Base-by-base conservation (phyloP, 2,329 filamentous ascomycete species). In the Gliomastix tumulicola region DNA sequence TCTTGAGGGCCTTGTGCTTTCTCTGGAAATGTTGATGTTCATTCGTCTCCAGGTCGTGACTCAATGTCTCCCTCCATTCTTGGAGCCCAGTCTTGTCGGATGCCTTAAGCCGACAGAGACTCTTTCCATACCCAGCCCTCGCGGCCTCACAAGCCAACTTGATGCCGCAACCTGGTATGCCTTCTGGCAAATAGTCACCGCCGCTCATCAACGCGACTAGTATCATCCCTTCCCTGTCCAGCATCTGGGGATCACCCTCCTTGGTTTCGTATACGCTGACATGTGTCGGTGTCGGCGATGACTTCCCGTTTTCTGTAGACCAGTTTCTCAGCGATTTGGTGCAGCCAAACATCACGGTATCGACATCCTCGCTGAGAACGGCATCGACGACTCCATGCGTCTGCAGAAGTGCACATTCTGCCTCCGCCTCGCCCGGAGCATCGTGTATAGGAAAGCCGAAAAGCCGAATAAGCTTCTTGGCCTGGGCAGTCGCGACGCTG, bases 311-410 rank as follows among this genome's bases (percentile, higher is more conserved):
- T 53, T 94, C 87, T 4, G 84, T 74, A 0, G 85, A 85, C 81
- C 87, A 96, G 49, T 88, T 90, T 35, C 88, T 75, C 30, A 96
- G 63, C 0, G 84, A 90, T 25, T 78, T 63, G 0, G 76, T 80
- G 44, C 88, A 92, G 2, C 92, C 92, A 62, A 97, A 97, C 90
- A 97, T 97, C 50, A 97, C 76, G 3, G 90, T 92, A 55, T 98
- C 92, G 30, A 96, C 88, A 66, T 98, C 92, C 56, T 98, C 89
- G 56, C 87, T 96, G 49, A 98, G 69, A 2, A 97, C 92, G 0
- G 87, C 90, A 57, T 98, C 92, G 2, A 95, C 89, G 8, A 95
- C 68, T 1, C 88, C 88, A 32, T 82, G 74, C 41, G 74, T 71
- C 53, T 98, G 89, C 4, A 98, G 61, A 13, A 92, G 63, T 0